These are phyloP conservation scores for Phytophthora quininea DNA, from an alignment of 352 stramenopile genomes.

Conservation along the genomic window DNA sequence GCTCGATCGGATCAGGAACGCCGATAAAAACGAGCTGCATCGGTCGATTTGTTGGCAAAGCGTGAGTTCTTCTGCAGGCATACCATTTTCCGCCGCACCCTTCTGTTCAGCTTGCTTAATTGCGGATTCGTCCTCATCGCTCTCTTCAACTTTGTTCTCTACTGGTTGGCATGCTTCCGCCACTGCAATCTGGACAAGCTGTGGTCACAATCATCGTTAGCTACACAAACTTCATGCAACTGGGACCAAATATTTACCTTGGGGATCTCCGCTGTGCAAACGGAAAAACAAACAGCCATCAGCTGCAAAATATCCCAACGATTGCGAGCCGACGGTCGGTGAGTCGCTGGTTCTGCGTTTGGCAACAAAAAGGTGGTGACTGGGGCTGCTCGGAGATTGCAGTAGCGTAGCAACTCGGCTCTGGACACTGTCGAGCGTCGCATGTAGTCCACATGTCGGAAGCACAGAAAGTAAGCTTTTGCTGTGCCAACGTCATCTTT, in stretches of 20 bases:
- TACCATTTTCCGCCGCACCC: conserved; percentile 2
- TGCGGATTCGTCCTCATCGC: conserved; percentile 7
- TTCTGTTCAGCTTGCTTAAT: conserved; percentile 8
- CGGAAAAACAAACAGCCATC: conserved; percentile 55
- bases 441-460: conserved; percentile 66
- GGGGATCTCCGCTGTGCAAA: conserved; percentile 54
- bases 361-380: conserved; percentile 47
- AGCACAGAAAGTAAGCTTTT: conserved; percentile 71
- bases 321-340: conserved; percentile 39
- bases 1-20: conserved; percentile 30
- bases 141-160: conserved; percentile 10
- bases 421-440: conserved; percentile 56
- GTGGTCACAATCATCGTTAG: conserved; percentile 1
- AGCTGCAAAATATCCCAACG: conserved; percentile 72
- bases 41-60: conserved; percentile 40
- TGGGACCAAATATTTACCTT: conserved; percentile 22
- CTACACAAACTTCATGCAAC: background rate
- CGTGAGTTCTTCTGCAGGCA: background rate
- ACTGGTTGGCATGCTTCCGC: conserved; percentile 12
- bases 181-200: conserved; percentile 38
- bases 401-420: conserved; percentile 64
- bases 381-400: conserved; percentile 43
- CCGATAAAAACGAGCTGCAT: conserved; percentile 56
- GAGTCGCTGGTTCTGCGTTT: conserved; percentile 28
- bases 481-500: conserved; percentile 51